These are phyloP conservation scores for Xylariaceae sp. DNA, from an alignment of 2,329 filamentous ascomycete genomes.

Conservation along the genomic window DNA sequence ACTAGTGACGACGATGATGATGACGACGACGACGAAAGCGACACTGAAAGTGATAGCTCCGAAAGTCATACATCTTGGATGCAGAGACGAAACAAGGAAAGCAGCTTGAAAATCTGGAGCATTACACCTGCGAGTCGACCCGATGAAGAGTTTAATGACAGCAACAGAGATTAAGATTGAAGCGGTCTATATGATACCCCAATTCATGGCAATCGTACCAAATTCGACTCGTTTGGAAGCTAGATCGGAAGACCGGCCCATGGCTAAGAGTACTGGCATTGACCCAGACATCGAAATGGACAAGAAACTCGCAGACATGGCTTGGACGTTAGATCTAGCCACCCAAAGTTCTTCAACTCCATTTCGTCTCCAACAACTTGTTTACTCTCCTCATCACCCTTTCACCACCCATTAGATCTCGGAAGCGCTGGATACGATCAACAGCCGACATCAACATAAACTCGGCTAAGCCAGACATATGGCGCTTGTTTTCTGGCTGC, in stretches of 20 bases:
- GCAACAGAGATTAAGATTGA: neutral
- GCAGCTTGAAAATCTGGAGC: slow-evolving; percentile 44
- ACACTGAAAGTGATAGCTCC: slow-evolving; percentile 9
- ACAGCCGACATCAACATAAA: slow-evolving; percentile 53
- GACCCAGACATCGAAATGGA: slow-evolving; percentile 1
- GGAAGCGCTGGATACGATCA: slow-evolving; percentile 48
- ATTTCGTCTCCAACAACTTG: slow-evolving; percentile 45
- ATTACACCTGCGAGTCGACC: slow-evolving; percentile 23
- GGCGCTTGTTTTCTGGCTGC: slow-evolving; percentile 12
- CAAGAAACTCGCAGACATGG: slow-evolving; percentile 8
- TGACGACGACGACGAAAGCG: slow-evolving; percentile 2
- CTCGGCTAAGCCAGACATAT: slow-evolving; percentile 41
- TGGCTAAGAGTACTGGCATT: neutral
- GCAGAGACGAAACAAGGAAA: slow-evolving; percentile 35
- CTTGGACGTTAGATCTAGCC: slow-evolving; percentile 9
- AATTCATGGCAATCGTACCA: slow-evolving; percentile 2
- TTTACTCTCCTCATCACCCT: slow-evolving; percentile 49
- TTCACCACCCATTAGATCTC: slow-evolving; percentile 47
- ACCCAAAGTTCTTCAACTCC: slow-evolving; percentile 34
- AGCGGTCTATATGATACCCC: slow-evolving; percentile 18
- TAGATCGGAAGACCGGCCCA: neutral
- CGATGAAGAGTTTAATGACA: neutral
- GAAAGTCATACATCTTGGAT: slow-evolving; percentile 21
- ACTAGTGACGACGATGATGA: neutral
- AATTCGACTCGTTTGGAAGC: neutral